phyloP scores from a whole-genome alignment of 768 basidiomycete genomes.

The Collybia sp. region DNA sequence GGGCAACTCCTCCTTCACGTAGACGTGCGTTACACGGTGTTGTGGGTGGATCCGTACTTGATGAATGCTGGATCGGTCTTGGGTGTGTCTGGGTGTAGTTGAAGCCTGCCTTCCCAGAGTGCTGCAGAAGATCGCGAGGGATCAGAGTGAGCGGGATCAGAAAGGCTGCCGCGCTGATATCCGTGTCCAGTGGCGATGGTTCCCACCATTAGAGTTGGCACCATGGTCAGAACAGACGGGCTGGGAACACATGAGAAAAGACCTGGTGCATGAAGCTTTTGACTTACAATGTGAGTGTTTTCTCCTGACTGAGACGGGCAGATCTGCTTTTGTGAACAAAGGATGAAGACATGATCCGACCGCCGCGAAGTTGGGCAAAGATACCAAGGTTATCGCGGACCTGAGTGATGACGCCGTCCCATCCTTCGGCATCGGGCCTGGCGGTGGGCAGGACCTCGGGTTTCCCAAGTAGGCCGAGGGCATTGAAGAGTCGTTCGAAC shows the following conservation, averaged over 20 bases:
- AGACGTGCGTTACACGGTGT: neutral
- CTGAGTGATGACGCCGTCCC: constrained; percentile 76
- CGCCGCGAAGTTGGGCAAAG: constrained; percentile 83
- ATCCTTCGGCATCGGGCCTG: constrained; percentile 55
- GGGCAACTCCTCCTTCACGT: too few relatives aligned
- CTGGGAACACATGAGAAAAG: constrained; percentile 13
- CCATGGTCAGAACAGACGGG: constrained; percentile 45
- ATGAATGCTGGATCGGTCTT: constrained; percentile 52
- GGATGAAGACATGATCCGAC: constrained; percentile 79
- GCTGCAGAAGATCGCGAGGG: constrained; percentile 80
- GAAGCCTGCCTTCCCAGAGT: constrained; percentile 80
- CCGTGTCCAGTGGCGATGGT: constrained; percentile 66
- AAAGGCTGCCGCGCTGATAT: constrained; percentile 51
- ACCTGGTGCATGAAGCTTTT: constrained; percentile 5
- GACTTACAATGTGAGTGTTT: constrained; percentile 46
- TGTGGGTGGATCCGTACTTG: constrained; percentile 17
- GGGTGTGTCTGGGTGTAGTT: constrained; percentile 83
- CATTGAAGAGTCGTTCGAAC: constrained; percentile 53
- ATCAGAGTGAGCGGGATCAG: constrained; percentile 72
- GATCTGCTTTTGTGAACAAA: constrained; percentile 80
- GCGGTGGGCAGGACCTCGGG: constrained; percentile 62
- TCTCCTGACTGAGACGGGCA: constrained; percentile 47
- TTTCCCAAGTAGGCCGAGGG: constrained; percentile 54
- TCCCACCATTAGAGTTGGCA: constrained; percentile 37
- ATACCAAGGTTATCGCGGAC: constrained; percentile 85